Conservation (phyloP, 257 asterid species). For the Ehretia macrophylla region DNA sequence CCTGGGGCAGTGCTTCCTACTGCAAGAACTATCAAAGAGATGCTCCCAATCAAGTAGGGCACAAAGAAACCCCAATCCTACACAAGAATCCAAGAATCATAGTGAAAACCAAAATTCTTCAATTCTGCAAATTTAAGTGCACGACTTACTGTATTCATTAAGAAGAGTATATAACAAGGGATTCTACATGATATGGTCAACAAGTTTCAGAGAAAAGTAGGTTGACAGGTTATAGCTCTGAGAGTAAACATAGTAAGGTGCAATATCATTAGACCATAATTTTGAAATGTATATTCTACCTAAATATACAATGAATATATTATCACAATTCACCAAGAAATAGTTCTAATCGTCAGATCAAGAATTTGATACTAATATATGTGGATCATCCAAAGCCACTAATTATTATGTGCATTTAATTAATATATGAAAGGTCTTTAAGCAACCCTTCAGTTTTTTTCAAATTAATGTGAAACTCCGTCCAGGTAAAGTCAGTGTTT, state of each 20-base stretch:
- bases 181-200: too few species aligned
- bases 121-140: too few species aligned
- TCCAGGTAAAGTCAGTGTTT: too few species aligned
- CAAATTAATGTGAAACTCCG: neutral
- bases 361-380: too few species aligned
- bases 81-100: conserved; percentile 3
- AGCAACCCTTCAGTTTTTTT: neutral
- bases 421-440: too few species aligned
- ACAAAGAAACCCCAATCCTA: conserved; percentile 98
- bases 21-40: conserved; percentile 81
- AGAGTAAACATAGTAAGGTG: neutral
- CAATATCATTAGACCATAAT: neutral
- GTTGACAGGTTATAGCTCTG: too few species aligned
- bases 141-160: neutral
- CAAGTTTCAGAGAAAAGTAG: too few species aligned
- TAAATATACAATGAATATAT: too few species aligned
- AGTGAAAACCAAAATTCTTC: neutral
- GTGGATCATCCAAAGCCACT: too few species aligned
- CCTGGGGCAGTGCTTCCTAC: conserved; percentile 90
- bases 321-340: too few species aligned
- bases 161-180: neutral
- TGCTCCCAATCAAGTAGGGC: conserved; percentile 94
- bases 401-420: too few species aligned
- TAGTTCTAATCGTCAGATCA: too few species aligned
- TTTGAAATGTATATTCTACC: neutral